Percentiles rank a stretch among this genome's conserved stretches.
phyloP scores from a whole-genome alignment of 2,329 filamentous ascomycete genomes.

The Talaromyces sp. region DNA sequence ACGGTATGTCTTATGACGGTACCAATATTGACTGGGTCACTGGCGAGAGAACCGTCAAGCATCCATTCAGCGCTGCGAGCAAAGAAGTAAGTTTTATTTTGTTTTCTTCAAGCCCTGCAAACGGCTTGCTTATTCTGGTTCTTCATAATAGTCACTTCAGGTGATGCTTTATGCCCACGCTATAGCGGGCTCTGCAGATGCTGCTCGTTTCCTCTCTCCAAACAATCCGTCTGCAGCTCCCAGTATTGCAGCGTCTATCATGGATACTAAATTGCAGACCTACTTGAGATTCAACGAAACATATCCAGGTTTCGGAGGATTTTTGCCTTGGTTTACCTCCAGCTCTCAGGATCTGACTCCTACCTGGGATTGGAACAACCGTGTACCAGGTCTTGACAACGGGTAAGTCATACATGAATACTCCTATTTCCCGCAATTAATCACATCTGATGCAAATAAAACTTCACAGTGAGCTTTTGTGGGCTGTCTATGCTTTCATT shows the following conservation, averaged over 20 bases:
- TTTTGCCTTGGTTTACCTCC: constrained; percentile 40
- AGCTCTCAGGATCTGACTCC: constrained; percentile 31
- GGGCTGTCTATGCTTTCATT: constrained; percentile 44
- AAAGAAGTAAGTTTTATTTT: constrained; percentile 27
- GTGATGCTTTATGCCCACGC: constrained; percentile 46
- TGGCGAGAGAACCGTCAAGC: constrained; percentile 31
- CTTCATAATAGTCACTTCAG: constrained; percentile 35
- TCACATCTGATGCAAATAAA: not conserved
- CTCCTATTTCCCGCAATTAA: not conserved
- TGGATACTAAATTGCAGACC: constrained; percentile 39
- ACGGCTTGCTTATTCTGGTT: not conserved
- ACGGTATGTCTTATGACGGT: constrained; percentile 41
- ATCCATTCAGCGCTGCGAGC: constrained; percentile 35
- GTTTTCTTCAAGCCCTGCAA: not conserved
- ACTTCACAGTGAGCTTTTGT: constrained; percentile 37
- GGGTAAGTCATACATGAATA: constrained; percentile 26
- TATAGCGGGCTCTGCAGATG: constrained; percentile 36
- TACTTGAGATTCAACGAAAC: constrained; percentile 43
- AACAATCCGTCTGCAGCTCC: constrained; percentile 31
- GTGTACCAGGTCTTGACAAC: constrained; percentile 42
- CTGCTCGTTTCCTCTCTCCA: constrained; percentile 41
- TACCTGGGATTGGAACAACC: constrained; percentile 37
- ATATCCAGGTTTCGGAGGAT: constrained; percentile 43
- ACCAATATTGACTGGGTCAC: constrained; percentile 33
- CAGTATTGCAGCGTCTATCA: constrained; percentile 34